A percentile compares a stretch with the other conserved stretches of the same genome.
Conservation (phyloP, 2,329 filamentous ascomycete genomes). For the Blastomyces emzantsi region DNA sequence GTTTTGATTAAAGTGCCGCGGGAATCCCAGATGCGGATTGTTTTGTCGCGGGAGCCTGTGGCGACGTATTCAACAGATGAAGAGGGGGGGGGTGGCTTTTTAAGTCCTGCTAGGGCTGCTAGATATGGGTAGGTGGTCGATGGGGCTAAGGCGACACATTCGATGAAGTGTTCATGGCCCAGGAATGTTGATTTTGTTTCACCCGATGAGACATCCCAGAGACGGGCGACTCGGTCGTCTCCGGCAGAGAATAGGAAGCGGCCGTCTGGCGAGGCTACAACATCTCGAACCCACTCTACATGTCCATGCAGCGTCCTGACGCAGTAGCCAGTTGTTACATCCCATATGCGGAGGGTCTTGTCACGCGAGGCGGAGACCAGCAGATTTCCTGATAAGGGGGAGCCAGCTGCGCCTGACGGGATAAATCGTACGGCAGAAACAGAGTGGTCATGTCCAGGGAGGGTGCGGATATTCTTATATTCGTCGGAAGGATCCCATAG, state of each 20-base stretch:
- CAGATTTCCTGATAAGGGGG: slow-evolving; percentile 70
- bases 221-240: slow-evolving; percentile 67
- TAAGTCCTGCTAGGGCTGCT: slow-evolving; percentile 67
- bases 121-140: slow-evolving; percentile 68
- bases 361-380: slow-evolving; percentile 81
- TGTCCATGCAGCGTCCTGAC: slow-evolving; percentile 84
- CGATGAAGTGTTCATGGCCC: slow-evolving; percentile 77
- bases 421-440: slow-evolving; percentile 85
- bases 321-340: slow-evolving; percentile 86
- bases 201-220: slow-evolving; percentile 73
- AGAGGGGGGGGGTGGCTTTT: slow-evolving; percentile 64
- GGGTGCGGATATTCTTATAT: slow-evolving; percentile 89
- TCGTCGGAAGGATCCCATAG: slow-evolving; percentile 87
- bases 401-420: slow-evolving; percentile 68
- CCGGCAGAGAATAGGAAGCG: slow-evolving; percentile 74
- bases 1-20: slow-evolving; percentile 78
- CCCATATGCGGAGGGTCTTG: slow-evolving; percentile 79
- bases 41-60: slow-evolving; percentile 82
- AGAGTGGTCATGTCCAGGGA: slow-evolving; percentile 86
- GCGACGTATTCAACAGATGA: slow-evolving; percentile 82
- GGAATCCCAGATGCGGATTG: slow-evolving; percentile 80
- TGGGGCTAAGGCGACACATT: slow-evolving; percentile 82
- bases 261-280: slow-evolving; percentile 73
- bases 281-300: slow-evolving; percentile 82
- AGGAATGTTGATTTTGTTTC: slow-evolving; percentile 72